Evolutionary conservation across 2,329 filamentous ascomycete genomes (phyloP).

Genomic region (Pseudogymnoascus verrucosus): DNA sequence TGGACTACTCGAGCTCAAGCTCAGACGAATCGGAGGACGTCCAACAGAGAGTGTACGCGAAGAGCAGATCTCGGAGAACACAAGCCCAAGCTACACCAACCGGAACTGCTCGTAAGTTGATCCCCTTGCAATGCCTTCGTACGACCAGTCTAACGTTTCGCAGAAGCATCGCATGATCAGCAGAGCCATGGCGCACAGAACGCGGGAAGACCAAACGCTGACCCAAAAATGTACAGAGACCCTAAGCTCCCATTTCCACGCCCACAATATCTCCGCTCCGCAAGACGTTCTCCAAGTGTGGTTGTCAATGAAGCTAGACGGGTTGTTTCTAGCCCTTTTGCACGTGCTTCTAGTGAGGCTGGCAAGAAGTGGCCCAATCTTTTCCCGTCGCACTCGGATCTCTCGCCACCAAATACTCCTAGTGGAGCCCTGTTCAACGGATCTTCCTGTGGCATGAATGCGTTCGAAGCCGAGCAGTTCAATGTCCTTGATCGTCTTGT

Average conservation of each 20-base stretch:
- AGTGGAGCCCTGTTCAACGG: conserved; percentile 21
- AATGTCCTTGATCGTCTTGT: conserved; percentile 12
- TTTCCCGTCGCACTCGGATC: conserved; percentile 9
- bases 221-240: background rate
- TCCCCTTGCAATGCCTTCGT: background rate
- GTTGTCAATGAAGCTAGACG: background rate
- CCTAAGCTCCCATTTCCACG: background rate
- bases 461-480: conserved; percentile 14
- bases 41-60: background rate
- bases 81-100: background rate
- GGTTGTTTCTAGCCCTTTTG: background rate
- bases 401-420: conserved; percentile 18
- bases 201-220: background rate
- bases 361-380: conserved; percentile 13
- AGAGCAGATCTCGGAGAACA: background rate
- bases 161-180: background rate
- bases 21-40: background rate
- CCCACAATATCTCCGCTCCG: conserved; percentile 1
- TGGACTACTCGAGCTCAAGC: background rate
- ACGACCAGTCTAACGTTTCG: background rate
- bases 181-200: background rate
- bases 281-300: background rate
- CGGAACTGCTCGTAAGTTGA: background rate
- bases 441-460: conserved; percentile 11
- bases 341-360: background rate